Base-by-base conservation (phyloP, 2,329 filamentous ascomycete species). In the Leptodontidium sp. region DNA sequence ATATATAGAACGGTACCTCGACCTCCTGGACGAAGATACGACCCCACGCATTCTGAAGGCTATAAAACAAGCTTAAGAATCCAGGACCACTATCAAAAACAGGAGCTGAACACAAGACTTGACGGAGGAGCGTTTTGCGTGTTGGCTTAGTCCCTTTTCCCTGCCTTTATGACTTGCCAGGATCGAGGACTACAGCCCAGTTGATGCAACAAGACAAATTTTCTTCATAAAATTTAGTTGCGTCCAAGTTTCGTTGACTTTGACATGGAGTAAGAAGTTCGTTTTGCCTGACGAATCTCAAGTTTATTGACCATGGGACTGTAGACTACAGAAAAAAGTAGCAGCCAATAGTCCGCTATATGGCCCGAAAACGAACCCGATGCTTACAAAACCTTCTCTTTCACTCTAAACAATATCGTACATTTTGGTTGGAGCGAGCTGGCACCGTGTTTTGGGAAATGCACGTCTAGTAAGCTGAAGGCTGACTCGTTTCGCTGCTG, bases 401-500 rank as follows among this genome's bases (percentile, higher is more conserved):
- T 17, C 14, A 21, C 11, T 50, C 6, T 24, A 9, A 50, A 21
- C 2, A 24, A 4, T 8, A 26, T 5, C 26, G 3, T 21, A 1
- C 2, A 26, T 24, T 2, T 6, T 50, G 5, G 26, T 50, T 9
- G 38, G 5, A 50, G 38, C 21, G 5, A 59, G 21, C 57, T 59
- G 38, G 1, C 9, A 26, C 11, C n/a, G 3, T 7, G 4, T 26
- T 24, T 21, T 17, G 11, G 57, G 21, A 17, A 24, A 59, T 45
- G 35, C 6, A 45, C 1, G 12, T 43, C 35, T 15, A 59, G 57
- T 59, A 59, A 45, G 57, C 57, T 40, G 9, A 29, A n/a, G 1
- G 35, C 55, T 45, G 21, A 35, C n/a, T 14, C n/a, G 21, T 26
- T 43, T 29, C 57, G 57, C 38, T 59, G 57, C 57, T 59, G n/a